Evolutionary conservation across 2,329 filamentous ascomycete species (phyloP), one percentile per base, ranked within the genome.

Genomic region (Verticillium tricorpus): DNA sequence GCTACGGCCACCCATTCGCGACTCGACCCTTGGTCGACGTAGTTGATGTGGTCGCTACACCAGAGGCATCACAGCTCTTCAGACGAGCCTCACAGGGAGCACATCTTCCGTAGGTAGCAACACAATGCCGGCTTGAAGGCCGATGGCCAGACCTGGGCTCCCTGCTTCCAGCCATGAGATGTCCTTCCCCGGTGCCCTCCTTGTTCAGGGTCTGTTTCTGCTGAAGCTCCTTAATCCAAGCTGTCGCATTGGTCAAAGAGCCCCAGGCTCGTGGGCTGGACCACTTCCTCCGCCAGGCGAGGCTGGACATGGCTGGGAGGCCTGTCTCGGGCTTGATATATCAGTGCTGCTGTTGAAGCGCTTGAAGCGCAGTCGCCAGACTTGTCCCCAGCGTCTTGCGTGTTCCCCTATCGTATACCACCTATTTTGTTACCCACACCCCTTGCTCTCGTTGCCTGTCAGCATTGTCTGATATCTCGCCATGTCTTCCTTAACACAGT

Each of bases 301-400:
- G n/a, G 45, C n/a, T 35, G 34, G 45, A 50, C 9, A 22, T 50
- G 45, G 45, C 45, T 50, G 45, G 34, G 45, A 50, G 45, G 45
- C 45, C 45, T 50, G n/a, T 8, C n/a, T 50, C 22, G n/a, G 14
- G 25, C 37, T 31, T 58, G 57, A 58, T 58, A 58, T 58, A 58
- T 58, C 39, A 58, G 25, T 31, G 22, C 11, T 58, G 22, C 37
- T 58, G 37, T 50, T 58, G 37, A 40, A 58, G 35, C 57, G 15
- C 37, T 5, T 45, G 35, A 45, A n/a, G 15, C 12, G 19, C 9
- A 22, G 11, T 50, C 45, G 8, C 45, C 45, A 50, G 45, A 50
- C 45, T n/a, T 22, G 22, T 25, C 45, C 11, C 45, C 19, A 50
- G 19, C 45, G n/a, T 22, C 17, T 22, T 35, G 34, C 34, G 9